Evolutionary conservation across 495 filamentous ascomycete genomes (phyloP).

Genomic region (Aspergillus panamensis): DNA sequence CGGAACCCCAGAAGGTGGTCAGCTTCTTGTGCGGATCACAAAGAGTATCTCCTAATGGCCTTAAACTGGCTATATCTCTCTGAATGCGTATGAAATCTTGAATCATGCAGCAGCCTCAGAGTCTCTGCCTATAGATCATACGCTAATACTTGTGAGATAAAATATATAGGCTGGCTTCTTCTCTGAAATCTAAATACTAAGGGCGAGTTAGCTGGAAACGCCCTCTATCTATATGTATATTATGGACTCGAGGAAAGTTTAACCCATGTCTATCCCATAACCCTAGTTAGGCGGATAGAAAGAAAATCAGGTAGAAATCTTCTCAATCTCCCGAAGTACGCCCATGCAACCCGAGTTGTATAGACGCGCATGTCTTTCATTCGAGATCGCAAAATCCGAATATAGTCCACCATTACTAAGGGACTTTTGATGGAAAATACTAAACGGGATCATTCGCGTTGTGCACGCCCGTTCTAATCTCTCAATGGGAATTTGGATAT

Average conservation of each 20-base stretch:
- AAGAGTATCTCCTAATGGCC: slow-evolving; percentile 42
- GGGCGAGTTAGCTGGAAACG: too few species aligned
- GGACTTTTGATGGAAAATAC: neutral
- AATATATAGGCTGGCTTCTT: too few species aligned
- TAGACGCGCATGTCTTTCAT: neutral
- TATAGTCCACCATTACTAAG: neutral
- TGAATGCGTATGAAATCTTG: neutral
- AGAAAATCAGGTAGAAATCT: neutral
- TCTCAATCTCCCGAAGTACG: neutral
- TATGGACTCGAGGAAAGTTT: too few species aligned
- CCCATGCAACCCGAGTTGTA: neutral
- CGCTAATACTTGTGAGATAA: too few species aligned
- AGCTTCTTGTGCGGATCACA: slow-evolving; percentile 65
- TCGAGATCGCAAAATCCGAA: neutral
- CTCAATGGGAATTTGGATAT: neutral
- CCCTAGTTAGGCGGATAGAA: too few species aligned
- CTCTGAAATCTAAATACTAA: too few species aligned
- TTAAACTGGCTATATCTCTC: neutral
- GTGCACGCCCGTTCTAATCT: neutral
- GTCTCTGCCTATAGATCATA: too few species aligned
- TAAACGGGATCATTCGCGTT: neutral
- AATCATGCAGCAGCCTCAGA: too few species aligned
- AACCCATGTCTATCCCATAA: too few species aligned
- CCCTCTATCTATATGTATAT: too few species aligned
- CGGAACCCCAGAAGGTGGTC: slow-evolving; percentile 58